phyloP scores from a whole-genome alignment of 1,139 yeast species.

The Pichia sp. region DNA sequence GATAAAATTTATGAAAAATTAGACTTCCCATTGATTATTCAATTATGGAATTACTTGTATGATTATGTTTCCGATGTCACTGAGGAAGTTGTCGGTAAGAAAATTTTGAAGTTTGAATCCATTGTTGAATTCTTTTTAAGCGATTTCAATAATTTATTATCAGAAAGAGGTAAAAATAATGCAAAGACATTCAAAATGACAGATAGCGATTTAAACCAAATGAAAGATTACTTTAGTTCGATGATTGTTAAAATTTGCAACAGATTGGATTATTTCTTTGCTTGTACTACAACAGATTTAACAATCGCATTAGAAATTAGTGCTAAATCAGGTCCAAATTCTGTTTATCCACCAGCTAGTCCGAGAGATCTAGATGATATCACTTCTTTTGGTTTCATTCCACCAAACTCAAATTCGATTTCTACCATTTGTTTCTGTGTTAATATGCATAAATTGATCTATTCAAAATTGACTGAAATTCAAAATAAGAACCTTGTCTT shows the following conservation, averaged over 20 bases:
- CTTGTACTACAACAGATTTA: slow-evolving; percentile 34
- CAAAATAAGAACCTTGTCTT: slow-evolving; percentile 24
- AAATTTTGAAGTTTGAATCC: slow-evolving; percentile 36
- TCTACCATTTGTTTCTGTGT: slow-evolving; percentile 46
- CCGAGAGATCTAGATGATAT: slow-evolving; percentile 25
- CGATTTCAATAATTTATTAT: slow-evolving; percentile 21
- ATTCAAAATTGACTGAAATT: slow-evolving; percentile 26
- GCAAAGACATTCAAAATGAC: slow-evolving; percentile 1
- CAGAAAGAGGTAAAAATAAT: slow-evolving; percentile 12
- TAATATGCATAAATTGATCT: slow-evolving; percentile 35
- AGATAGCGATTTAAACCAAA: slow-evolving; percentile 22
- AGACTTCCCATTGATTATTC: slow-evolving; percentile 31
- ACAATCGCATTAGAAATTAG: slow-evolving; percentile 20
- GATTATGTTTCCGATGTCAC: slow-evolving; percentile 29
- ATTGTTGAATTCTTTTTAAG: slow-evolving; percentile 33
- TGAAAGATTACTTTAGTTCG: slow-evolving; percentile 38
- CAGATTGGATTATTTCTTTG: slow-evolving; percentile 38
- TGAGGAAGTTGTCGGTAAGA: slow-evolving; percentile 24
- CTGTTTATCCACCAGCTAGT: slow-evolving; percentile 10
- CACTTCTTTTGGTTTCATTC: slow-evolving; percentile 51
- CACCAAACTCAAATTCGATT: slow-evolving; percentile 59
- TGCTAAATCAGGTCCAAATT: slow-evolving; percentile 18
- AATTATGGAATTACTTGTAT: slow-evolving; percentile 28
- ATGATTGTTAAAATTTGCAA: slow-evolving; percentile 36
- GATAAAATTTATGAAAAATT: slow-evolving; percentile 16